A percentile compares a stretch with the other conserved stretches of the same genome.
These are phyloP conservation scores for Curvularia hawaiiensis DNA, from an alignment of 2,329 filamentous ascomycete species.

Conservation along the genomic window DNA sequence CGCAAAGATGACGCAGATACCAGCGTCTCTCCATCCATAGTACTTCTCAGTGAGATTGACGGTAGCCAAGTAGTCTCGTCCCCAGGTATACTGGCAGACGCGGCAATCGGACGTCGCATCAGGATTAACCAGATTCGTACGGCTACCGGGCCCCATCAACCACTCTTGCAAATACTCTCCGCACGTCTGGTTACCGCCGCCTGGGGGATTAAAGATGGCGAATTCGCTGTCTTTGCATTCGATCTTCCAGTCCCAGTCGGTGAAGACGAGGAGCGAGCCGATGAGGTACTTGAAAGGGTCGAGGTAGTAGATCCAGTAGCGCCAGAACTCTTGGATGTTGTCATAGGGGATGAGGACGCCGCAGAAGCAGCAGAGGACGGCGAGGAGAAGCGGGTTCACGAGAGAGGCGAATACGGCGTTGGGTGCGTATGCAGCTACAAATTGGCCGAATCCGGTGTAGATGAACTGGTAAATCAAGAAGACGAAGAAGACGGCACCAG, in stretches of 20 bases:
- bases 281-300: conserved; percentile 53
- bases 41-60: conserved; percentile 66
- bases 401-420: conserved; percentile 62
- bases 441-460: conserved; percentile 61
- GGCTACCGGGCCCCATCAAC: conserved; percentile 21
- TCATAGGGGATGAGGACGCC: conserved; percentile 68
- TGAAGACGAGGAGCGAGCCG: conserved; percentile 47
- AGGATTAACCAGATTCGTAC: conserved; percentile 64
- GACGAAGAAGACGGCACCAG: conserved; percentile 52
- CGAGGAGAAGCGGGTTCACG: conserved; percentile 33
- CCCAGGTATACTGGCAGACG: conserved; percentile 65
- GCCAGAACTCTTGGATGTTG: conserved; percentile 73
- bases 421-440: conserved; percentile 54
- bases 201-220: conserved; percentile 55
- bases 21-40: conserved; percentile 71
- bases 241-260: conserved; percentile 50
- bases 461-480: conserved; percentile 71
- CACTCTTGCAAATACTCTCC: conserved; percentile 53
- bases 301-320: conserved; percentile 50
- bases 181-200: conserved; percentile 57
- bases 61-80: conserved; percentile 64
- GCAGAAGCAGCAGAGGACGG: conserved; percentile 33
- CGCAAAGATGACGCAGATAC: conserved; percentile 62
- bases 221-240: conserved; percentile 46
- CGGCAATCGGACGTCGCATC: conserved; percentile 60